phyloP scores from a whole-genome alignment of 495 filamentous ascomycete genomes.

The Aspergillus kassunensis region DNA sequence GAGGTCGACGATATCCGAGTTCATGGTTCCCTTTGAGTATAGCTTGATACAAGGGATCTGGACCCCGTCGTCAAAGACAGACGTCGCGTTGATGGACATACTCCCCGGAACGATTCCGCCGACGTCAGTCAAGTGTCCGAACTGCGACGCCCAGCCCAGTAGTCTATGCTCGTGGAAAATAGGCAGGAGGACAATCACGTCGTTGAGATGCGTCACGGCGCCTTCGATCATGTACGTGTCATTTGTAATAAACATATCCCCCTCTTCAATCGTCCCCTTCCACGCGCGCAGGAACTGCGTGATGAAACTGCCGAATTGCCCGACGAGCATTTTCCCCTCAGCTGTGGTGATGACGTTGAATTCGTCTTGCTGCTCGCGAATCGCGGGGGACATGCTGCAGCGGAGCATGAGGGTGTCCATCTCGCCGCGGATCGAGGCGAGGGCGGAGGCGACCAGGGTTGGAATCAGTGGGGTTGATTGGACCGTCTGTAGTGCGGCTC shows the following conservation, averaged over 20 bases:
- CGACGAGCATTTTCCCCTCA: constrained; percentile 47
- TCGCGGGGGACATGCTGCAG: constrained; percentile 50
- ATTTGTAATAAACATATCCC: constrained; percentile 50
- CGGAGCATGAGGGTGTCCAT: constrained; percentile 51
- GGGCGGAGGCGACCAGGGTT: constrained; percentile 33
- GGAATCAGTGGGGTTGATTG: constrained; percentile 36
- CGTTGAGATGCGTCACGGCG: constrained; percentile 47
- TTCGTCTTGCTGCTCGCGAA: constrained; percentile 51
- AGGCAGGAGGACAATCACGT: constrained; percentile 44
- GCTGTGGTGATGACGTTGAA: constrained; percentile 50
- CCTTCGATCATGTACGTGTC: constrained; percentile 48
- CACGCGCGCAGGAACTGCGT: constrained; percentile 42
- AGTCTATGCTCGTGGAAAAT: constrained; percentile 41
- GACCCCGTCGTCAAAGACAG: constrained; percentile 49
- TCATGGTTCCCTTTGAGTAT: constrained; percentile 40
- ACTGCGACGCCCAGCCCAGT: constrained; percentile 48
- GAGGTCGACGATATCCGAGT: constrained; percentile 38
- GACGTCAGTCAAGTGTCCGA: constrained; percentile 50
- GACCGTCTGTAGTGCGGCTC: constrained; percentile 31
- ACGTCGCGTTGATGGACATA: constrained; percentile 49
- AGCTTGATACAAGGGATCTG: constrained; percentile 51
- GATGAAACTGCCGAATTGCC: constrained; percentile 51
- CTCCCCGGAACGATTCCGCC: constrained; percentile 49
- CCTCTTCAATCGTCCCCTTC: constrained; percentile 43
- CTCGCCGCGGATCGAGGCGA: constrained; percentile 44